phyloP scores from a whole-genome alignment of 2,329 filamentous ascomycete genomes.

The Stachybotrys elegans region DNA sequence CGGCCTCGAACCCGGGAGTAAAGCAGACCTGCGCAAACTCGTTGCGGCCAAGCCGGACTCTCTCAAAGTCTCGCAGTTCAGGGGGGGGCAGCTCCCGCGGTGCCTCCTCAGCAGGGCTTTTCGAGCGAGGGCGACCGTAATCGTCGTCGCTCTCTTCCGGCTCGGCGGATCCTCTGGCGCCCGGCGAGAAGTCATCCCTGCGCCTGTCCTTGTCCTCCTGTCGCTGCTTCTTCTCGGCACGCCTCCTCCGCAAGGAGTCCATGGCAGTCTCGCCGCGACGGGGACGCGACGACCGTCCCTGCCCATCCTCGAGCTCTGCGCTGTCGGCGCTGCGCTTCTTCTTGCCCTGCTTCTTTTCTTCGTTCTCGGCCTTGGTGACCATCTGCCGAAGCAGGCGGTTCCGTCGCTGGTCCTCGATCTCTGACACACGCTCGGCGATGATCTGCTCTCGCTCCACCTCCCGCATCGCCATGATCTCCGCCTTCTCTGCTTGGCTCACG shows the following conservation, averaged over 20 bases:
- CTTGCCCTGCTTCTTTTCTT: conserved; percentile 45
- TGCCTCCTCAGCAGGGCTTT: conserved; percentile 56
- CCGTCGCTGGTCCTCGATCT: conserved; percentile 77
- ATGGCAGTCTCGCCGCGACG: conserved; percentile 64
- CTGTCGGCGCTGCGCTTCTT: conserved; percentile 75
- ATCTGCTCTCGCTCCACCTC: conserved; percentile 90
- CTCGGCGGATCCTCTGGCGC: conserved; percentile 36
- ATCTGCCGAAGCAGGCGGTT: conserved; percentile 77
- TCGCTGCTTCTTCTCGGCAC: conserved; percentile 53
- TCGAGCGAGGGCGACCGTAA: conserved; percentile 57
- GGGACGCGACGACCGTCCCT: conserved; percentile 66
- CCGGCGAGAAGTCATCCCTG: conserved; percentile 42
- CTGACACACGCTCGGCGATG: conserved; percentile 78
- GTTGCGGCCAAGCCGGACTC: conserved; percentile 75
- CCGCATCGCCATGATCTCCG: conserved; percentile 75
- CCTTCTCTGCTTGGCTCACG: conserved; percentile 66
- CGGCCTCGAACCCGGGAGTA: conserved; percentile 80
- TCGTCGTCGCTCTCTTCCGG: conserved; percentile 72
- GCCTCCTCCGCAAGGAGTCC: conserved; percentile 59
- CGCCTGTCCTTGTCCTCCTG: conserved; percentile 54
- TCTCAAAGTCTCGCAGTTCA: conserved; percentile 75
- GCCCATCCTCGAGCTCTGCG: conserved; percentile 72
- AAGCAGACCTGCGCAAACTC: conserved; percentile 91
- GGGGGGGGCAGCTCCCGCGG: conserved; percentile 67
- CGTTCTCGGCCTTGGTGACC: conserved; percentile 61